Percentiles rank a stretch among this genome's conserved stretches.
Conservation (phyloP, 148 eudicot genomes). For the Chenopodium album region DNA sequence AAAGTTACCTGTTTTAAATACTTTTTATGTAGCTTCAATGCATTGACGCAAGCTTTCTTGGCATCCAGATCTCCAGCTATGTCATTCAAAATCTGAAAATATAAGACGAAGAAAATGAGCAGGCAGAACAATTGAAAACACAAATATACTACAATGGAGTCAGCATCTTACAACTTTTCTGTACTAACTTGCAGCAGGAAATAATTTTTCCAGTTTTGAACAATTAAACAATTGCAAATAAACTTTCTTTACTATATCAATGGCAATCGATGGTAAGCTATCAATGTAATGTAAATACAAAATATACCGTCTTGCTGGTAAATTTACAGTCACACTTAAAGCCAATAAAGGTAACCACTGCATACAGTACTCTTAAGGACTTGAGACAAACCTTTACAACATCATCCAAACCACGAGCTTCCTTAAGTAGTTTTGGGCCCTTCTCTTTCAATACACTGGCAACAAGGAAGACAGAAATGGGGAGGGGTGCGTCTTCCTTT, state of each 20-base stretch:
- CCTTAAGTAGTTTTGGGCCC: conserved; percentile 68
- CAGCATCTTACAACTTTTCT: background rate
- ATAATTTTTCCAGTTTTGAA: background rate
- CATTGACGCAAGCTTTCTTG: conserved; percentile 82
- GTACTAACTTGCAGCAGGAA: background rate
- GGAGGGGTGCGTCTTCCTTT: conserved; percentile 63
- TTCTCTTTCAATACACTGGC: conserved; percentile 91
- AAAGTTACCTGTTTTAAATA: conserved; percentile 76
- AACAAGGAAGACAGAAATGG: conserved; percentile 91
- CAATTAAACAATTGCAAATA: background rate
- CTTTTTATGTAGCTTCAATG: conserved; percentile 95
- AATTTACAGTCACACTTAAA: background rate
- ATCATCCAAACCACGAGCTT: conserved; percentile 95
- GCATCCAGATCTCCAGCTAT: conserved; percentile 86
- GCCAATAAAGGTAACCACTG: background rate
- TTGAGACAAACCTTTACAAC: conserved; percentile 75
- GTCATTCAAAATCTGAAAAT: conserved; percentile 82
- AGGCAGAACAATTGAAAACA: background rate
- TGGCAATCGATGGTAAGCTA: background rate
- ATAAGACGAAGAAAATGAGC: conserved; percentile 1
- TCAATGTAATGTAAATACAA: background rate
- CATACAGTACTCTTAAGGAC: background rate
- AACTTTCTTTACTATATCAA: background rate
- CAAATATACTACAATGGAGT: background rate
- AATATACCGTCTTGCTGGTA: background rate